Percentiles rank a stretch among this genome's conserved stretches.
phyloP scores from a whole-genome alignment of 1,284 basidiomycete genomes.

The Trametes sp. region DNA sequence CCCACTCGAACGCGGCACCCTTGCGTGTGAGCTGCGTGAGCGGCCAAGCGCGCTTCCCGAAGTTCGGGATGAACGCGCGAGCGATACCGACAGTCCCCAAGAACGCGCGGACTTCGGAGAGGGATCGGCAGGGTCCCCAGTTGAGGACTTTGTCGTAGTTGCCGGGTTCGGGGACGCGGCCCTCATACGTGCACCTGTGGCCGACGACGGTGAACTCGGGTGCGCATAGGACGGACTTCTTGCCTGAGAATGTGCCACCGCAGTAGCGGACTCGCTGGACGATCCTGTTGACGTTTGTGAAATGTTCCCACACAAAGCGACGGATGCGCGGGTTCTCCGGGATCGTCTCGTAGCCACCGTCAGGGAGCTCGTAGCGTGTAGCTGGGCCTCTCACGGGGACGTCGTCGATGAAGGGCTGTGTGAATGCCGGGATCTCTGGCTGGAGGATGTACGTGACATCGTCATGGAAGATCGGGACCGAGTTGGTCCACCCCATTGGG shows the following conservation, averaged over 20 bases:
- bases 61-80: slow-evolving; percentile 33
- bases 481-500: slow-evolving; percentile 52
- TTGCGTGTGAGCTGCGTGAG: slow-evolving; percentile 37
- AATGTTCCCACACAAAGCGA: too few relatives aligned
- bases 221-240: slow-evolving; percentile 24
- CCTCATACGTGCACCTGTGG: slow-evolving; percentile 37
- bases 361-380: slow-evolving; percentile 30
- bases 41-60: slow-evolving; percentile 21
- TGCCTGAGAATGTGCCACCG: slow-evolving; percentile 38
- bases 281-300: slow-evolving; percentile 41
- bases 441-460: slow-evolving; percentile 46
- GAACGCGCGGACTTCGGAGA: slow-evolving; percentile 35
- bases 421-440: slow-evolving; percentile 44
- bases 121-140: too few relatives aligned
- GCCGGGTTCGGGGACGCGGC: slow-evolving; percentile 34
- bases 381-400: slow-evolving; percentile 36
- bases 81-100: slow-evolving; percentile 33
- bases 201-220: slow-evolving; percentile 37
- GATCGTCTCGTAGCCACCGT: slow-evolving; percentile 36
- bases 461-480: slow-evolving; percentile 46
- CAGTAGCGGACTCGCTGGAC: slow-evolving; percentile 40
- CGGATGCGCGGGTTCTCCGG: slow-evolving; percentile 43
- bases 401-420: slow-evolving; percentile 45
- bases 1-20: too few relatives aligned
- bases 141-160: slow-evolving; percentile 35